phyloP scores from a whole-genome alignment of 2,329 filamentous ascomycete species.

The Aspergillus viridinutans region DNA sequence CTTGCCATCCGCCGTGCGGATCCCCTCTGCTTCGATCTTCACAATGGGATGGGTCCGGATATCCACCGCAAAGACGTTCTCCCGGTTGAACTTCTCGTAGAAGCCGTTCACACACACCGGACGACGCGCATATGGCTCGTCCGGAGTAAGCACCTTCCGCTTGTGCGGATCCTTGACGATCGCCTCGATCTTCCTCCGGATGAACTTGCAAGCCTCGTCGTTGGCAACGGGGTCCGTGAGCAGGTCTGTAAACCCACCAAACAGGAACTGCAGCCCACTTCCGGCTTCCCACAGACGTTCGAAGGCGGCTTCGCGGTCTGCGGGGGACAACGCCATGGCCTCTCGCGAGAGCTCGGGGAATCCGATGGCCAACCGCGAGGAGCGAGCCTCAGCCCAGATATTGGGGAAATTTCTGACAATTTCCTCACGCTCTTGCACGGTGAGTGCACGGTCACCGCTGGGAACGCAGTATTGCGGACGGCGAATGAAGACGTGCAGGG shows the following conservation, averaged over 20 bases:
- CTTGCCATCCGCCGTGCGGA: slow-evolving; percentile 34
- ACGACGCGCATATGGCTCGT: slow-evolving; percentile 14
- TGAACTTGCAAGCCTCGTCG: slow-evolving; percentile 34
- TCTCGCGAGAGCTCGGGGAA: slow-evolving; percentile 2
- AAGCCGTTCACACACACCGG: slow-evolving; percentile 17
- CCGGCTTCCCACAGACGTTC: slow-evolving; percentile 6
- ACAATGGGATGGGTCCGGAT: slow-evolving; percentile 16
- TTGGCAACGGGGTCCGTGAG: slow-evolving; percentile 36
- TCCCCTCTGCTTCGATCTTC: slow-evolving; percentile 31
- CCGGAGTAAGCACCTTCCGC: slow-evolving; percentile 20
- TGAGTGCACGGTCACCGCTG: slow-evolving; percentile 23
- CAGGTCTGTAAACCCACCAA: slow-evolving; percentile 33
- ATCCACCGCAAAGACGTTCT: slow-evolving; percentile 45
- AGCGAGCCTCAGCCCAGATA: slow-evolving; percentile 1
- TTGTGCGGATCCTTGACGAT: slow-evolving; percentile 30
- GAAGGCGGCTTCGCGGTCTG: slow-evolving; percentile 10
- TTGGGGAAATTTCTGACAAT: slow-evolving; percentile 7
- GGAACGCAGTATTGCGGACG: slow-evolving; percentile 37
- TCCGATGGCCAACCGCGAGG: slow-evolving; percentile 8
- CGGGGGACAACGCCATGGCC: slow-evolving; percentile 1
- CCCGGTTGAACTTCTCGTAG: slow-evolving; percentile 31
- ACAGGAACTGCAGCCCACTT: slow-evolving; percentile 6
- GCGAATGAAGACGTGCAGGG: slow-evolving; percentile 32
- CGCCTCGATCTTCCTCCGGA: slow-evolving; percentile 29
- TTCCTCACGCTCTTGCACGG: slow-evolving; percentile 20